These are phyloP conservation scores for Vitis labrusca DNA, from an alignment of 164 flowering plant species.

Conservation along the genomic window DNA sequence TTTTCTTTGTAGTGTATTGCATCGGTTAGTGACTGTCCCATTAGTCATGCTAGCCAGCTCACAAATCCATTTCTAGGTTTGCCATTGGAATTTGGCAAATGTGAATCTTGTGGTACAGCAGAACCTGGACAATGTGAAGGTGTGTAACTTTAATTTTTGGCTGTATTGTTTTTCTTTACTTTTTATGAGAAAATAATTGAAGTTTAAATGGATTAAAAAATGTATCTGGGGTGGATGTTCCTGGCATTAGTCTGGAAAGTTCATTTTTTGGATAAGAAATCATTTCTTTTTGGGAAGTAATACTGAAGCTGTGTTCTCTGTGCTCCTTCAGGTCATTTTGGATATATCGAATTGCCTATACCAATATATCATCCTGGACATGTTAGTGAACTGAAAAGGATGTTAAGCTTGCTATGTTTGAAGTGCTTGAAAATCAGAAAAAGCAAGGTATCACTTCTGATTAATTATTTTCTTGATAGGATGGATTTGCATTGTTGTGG, in stretches of 20 bases:
- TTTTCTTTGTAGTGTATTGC: slow-evolving; percentile 49
- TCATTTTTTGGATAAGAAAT: neutral
- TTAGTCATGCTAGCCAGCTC: slow-evolving; percentile 79
- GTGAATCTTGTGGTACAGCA: slow-evolving; percentile 91
- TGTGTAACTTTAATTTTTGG: slow-evolving; percentile 17
- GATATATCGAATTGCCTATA: slow-evolving; percentile 78
- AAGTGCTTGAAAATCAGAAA: slow-evolving; percentile 71
- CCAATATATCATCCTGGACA: slow-evolving; percentile 86
- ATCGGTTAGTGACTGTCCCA: slow-evolving; percentile 71
- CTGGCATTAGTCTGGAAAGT: neutral
- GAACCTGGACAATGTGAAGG: slow-evolving; percentile 95
- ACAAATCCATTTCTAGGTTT: slow-evolving; percentile 89
- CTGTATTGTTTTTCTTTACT: neutral
- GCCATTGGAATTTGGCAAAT: slow-evolving; percentile 83
- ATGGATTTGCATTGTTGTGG: neutral
- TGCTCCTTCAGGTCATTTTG: slow-evolving; percentile 82
- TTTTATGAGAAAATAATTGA: neutral
- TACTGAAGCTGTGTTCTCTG: slow-evolving; percentile 10
- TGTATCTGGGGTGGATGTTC: neutral
- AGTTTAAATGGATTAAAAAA: neutral
- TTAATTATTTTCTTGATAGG: neutral
- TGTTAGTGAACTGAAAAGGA: slow-evolving; percentile 57
- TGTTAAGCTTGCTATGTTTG: slow-evolving; percentile 70
- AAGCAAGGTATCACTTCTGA: slow-evolving; percentile 49
- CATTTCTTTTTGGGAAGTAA: neutral